Evolutionary conservation across 106 monocot genomes (phyloP), one percentile per base, ranked within the genome.

Genomic region (Allium sativum): DNA sequence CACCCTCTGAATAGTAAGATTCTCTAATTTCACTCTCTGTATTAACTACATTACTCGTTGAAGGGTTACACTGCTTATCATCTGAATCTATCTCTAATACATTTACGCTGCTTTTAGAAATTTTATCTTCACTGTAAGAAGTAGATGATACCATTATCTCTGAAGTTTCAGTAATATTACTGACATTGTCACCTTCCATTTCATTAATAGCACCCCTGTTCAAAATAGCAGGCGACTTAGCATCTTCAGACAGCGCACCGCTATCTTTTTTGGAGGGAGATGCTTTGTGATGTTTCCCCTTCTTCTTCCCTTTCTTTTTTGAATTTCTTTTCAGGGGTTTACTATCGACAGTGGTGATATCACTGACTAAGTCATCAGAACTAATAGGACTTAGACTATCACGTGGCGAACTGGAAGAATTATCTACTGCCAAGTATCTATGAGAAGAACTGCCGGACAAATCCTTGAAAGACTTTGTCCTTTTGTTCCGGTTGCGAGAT

Each of bases 301-400:
- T 82, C 81, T 82, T 86, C 64, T 83, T 87, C 6, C 68, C 77
- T 67, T 80, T 90, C 68, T 80, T 82, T 68, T 65, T 91, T 48
- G 76, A 61, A 72, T 61, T 74, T 69, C 17, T 83, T 81, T 73
- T 84, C n/a, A 42, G 45, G 59, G 64, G 45, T 42, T 82, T 77
- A 2, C 5, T 31, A 12, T 64, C 77, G 12, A 21, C 58, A 18
- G 66, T 65, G 7, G 55, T 53, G 16, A 55, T 44, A 60, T 69
- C 65, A 41, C 21, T 45, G 15, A 62, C 62, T 46, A 70, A 48
- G 62, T 53, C 55, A 81, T 79, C 79, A 6, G 74, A 74, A 66
- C 54, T 20, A 70, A 64, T 40, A 10, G 57, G n/a, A 63, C 17
- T 65, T 31, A 48, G 56, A 65, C 56, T 45, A 67, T 73, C 62